These are phyloP conservation scores for Claviceps quebecensis DNA, from an alignment of 2,329 filamentous ascomycete species.

Conservation along the genomic window DNA sequence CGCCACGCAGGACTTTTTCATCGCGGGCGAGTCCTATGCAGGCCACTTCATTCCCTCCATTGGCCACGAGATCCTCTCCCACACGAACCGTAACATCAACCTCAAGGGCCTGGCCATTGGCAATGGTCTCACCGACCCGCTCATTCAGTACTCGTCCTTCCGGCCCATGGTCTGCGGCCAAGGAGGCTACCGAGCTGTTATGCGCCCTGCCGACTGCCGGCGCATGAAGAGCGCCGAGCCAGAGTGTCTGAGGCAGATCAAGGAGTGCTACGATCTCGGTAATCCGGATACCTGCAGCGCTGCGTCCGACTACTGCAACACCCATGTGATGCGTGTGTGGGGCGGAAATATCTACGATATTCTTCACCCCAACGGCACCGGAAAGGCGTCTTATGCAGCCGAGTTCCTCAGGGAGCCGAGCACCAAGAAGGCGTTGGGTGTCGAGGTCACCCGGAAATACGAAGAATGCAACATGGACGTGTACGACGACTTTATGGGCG, in stretches of 20 bases:
- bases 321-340: constrained; percentile 82
- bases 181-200: constrained; percentile 79
- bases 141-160: constrained; percentile 89
- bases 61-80: constrained; percentile 74
- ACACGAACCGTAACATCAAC: constrained; percentile 96
- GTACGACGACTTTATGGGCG: constrained; percentile 80
- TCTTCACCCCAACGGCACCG: constrained; percentile 71
- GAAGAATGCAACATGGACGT: constrained; percentile 96
- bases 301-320: constrained; percentile 94
- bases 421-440: constrained; percentile 76
- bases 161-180: constrained; percentile 95
- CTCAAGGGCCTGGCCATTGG: constrained; percentile 89
- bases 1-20: constrained; percentile 87
- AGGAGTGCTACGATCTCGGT: constrained; percentile 80
- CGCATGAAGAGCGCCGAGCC: constrained; percentile 85
- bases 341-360: constrained; percentile 93
- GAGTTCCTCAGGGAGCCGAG: constrained; percentile 72
- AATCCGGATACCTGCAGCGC: constrained; percentile 85
- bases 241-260: constrained; percentile 75
- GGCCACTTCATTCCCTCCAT: constrained; percentile 94
- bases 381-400: constrained; percentile 80
- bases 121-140: constrained; percentile 85
- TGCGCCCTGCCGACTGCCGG: constrained; percentile 61
- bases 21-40: constrained; percentile 87
- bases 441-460: constrained; percentile 64